phyloP scores from a whole-genome alignment of 129 eudicot species.

The Helianthus annuus region DNA sequence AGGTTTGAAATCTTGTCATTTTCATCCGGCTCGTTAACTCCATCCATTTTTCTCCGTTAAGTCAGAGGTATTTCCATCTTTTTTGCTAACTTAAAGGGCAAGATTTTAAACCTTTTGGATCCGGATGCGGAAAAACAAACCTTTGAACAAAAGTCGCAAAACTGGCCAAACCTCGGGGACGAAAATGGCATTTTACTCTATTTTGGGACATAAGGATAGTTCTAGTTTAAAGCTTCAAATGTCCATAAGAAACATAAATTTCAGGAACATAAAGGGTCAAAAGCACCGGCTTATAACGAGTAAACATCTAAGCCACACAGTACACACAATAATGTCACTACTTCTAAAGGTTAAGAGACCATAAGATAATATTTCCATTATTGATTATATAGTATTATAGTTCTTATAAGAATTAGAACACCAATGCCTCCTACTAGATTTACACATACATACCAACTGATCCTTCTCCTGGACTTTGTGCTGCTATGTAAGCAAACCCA shows the following conservation, averaged over 20 bases:
- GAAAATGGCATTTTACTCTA: not conserved
- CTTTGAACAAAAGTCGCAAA: too few species aligned
- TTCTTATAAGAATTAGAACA: not conserved
- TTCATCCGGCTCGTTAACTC: too few species aligned
- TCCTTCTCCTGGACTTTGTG: constrained; percentile 91
- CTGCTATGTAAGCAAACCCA: constrained; percentile 87
- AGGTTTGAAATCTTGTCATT: too few species aligned
- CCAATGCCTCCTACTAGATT: not conserved
- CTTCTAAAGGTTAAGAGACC: not conserved
- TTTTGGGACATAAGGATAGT: not conserved
- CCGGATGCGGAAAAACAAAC: too few species aligned
- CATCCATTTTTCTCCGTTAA: too few species aligned
- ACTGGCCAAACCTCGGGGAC: too few species aligned
- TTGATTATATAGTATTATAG: not conserved
- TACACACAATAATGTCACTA: not conserved
- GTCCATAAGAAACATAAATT: not conserved
- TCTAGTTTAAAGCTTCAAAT: not conserved
- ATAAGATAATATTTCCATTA: not conserved
- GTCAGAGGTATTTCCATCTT: too few species aligned
- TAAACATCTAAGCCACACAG: not conserved
- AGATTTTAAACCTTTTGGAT: too few species aligned
- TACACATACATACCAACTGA: constrained; percentile 61
- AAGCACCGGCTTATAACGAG: not conserved
- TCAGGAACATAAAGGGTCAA: not conserved
- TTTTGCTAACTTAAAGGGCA: too few species aligned